Percentiles rank a stretch among this genome's conserved stretches.
phyloP scores from a whole-genome alignment of 148 eudicot genomes.

The Limonium bicolor region DNA sequence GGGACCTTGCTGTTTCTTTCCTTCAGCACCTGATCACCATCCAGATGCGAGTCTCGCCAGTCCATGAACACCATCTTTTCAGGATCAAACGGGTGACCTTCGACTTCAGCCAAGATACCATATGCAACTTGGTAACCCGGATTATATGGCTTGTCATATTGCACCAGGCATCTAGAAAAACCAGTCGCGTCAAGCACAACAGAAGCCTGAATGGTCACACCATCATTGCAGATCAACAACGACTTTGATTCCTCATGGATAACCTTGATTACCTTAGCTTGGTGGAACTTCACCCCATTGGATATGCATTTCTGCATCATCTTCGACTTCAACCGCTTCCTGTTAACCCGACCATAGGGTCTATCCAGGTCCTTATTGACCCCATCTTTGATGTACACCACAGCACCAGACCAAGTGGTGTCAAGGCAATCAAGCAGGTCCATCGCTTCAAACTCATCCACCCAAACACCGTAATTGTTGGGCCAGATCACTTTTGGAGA shows the following conservation, averaged over 20 bases:
- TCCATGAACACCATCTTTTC: conserved; percentile 98
- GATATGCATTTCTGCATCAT: conserved; percentile 93
- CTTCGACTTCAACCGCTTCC: conserved; percentile 79
- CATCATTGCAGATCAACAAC: conserved; percentile 67
- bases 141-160: conserved; percentile 86
- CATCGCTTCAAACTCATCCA: conserved; percentile 98
- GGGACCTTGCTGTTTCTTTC: conserved; percentile 68
- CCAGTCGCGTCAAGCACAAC: conserved; percentile 99
- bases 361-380: conserved; percentile 56
- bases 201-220: conserved; percentile 68
- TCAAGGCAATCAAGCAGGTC: conserved; percentile 95
- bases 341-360: conserved; percentile 92
- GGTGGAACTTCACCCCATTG: conserved; percentile 87
- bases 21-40: conserved; percentile 30
- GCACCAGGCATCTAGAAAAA: conserved; percentile 73
- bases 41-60: conserved; percentile 94
- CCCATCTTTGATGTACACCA: conserved; percentile 56
- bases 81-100: conserved; percentile 84
- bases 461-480: conserved; percentile 99
- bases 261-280: conserved; percentile 73
- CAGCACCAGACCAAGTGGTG: conserved; percentile 93
- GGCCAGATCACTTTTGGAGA: conserved; percentile 93
- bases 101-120: conserved; percentile 94
- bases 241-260: conserved; percentile 80
- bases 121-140: conserved; percentile 98